Evolutionary conservation across 2,329 filamentous ascomycete genomes (phyloP).

Genomic region (Cladorrhinum sp.): DNA sequence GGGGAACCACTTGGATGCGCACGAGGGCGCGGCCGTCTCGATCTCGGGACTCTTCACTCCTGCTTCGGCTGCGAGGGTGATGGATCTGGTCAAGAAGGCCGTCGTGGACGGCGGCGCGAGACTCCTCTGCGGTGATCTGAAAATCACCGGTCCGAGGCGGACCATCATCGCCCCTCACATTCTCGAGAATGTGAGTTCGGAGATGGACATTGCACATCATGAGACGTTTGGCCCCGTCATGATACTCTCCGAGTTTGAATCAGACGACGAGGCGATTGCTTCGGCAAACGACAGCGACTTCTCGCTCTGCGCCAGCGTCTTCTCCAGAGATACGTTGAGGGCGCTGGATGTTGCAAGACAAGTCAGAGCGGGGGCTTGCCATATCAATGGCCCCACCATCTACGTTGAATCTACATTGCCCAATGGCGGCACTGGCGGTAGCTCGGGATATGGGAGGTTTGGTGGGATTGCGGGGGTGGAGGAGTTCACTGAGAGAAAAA

Average conservation of each 20-base stretch:
- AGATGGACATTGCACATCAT: slow-evolving; percentile 64
- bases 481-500: slow-evolving; percentile 38
- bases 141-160: slow-evolving; percentile 36
- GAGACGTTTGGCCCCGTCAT: slow-evolving; percentile 68
- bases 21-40: slow-evolving; percentile 26
- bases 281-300: slow-evolving; percentile 70
- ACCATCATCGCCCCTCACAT: slow-evolving; percentile 56
- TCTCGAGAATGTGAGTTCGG: slow-evolving; percentile 56
- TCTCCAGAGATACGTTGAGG: slow-evolving; percentile 57
- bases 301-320: slow-evolving; percentile 62
- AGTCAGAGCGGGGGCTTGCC: slow-evolving; percentile 54
- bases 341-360: slow-evolving; percentile 50
- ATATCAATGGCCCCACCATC: slow-evolving; percentile 43
- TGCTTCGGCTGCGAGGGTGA: slow-evolving; percentile 24
- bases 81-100: slow-evolving; percentile 50
- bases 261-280: slow-evolving; percentile 61
- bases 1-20: slow-evolving; percentile 25
- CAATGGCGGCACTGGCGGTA: slow-evolving; percentile 41
- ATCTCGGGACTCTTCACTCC: slow-evolving; percentile 30
- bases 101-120: slow-evolving; percentile 55
- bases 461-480: slow-evolving; percentile 35
- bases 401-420: slow-evolving; percentile 43
- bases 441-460: slow-evolving; percentile 44
- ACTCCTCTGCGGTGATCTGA: slow-evolving; percentile 50
- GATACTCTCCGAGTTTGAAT: slow-evolving; percentile 55